Conservation (phyloP, 2,329 filamentous ascomycete species). For the Diaporthe citri region DNA sequence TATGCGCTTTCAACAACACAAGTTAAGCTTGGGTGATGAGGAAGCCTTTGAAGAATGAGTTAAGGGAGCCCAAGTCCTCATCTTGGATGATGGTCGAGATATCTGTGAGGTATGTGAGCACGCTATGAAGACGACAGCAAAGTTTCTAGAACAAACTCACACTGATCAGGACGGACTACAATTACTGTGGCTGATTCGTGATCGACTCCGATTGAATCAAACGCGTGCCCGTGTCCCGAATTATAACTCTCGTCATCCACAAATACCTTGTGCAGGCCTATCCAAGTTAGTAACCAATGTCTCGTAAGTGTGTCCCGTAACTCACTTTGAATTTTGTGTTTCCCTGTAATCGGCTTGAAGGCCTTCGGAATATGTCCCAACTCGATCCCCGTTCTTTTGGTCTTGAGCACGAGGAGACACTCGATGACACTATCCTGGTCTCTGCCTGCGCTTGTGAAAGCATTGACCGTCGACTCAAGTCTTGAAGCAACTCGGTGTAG, state of each 20-base stretch:
- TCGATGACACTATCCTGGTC: slow-evolving; percentile 70
- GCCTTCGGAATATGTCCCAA: slow-evolving; percentile 65
- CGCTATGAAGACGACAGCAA: too few relatives aligned
- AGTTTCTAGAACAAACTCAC: slow-evolving; percentile 52
- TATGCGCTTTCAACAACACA: neutral
- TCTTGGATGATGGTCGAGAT: slow-evolving; percentile 45
- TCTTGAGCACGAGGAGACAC: slow-evolving; percentile 64
- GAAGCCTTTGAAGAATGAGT: slow-evolving; percentile 45
- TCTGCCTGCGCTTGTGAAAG: slow-evolving; percentile 55
- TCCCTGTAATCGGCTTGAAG: slow-evolving; percentile 69
- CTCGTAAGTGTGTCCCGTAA: neutral
- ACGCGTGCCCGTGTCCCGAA: slow-evolving; percentile 68
- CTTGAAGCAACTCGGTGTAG: slow-evolving; percentile 1
- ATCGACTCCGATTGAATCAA: slow-evolving; percentile 67
- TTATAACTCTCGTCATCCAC: slow-evolving; percentile 68
- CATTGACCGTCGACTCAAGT: slow-evolving; percentile 46
- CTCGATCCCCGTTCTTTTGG: slow-evolving; percentile 61
- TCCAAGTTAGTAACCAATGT: neutral
- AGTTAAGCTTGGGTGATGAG: slow-evolving; percentile 20
- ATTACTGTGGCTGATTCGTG: slow-evolving; percentile 59
- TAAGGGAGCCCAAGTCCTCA: slow-evolving; percentile 38
- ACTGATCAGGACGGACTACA: slow-evolving; percentile 72
- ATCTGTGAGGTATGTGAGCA: slow-evolving; percentile 41
- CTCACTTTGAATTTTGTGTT: slow-evolving; percentile 65
- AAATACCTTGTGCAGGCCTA: slow-evolving; percentile 71